Conservation (phyloP, 345 rosid species). For the Eutrema yunnanense region DNA sequence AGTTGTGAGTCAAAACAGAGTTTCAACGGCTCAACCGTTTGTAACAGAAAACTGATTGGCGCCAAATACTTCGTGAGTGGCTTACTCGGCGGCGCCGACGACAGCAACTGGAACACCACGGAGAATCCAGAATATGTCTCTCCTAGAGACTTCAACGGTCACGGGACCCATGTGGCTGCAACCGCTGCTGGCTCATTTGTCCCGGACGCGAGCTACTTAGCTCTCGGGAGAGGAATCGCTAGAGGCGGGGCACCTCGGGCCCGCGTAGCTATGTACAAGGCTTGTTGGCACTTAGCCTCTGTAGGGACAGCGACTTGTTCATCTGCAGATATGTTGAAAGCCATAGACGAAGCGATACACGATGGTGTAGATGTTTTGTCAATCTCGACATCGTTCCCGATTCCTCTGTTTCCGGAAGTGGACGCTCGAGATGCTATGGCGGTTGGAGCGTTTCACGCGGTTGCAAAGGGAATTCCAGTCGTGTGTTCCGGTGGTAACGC, state of each 20-base stretch:
- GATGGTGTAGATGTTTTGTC: slow-evolving; percentile 37
- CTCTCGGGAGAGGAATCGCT: slow-evolving; percentile 38
- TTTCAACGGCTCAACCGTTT: slow-evolving; percentile 28
- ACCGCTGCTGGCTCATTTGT: slow-evolving; percentile 49
- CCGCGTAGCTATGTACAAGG: slow-evolving; percentile 46
- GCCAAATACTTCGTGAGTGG: slow-evolving; percentile 41
- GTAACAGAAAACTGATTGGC: slow-evolving; percentile 53
- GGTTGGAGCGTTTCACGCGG: slow-evolving; percentile 50
- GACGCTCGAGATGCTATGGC: slow-evolving; percentile 43
- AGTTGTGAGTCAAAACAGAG: slow-evolving; percentile 32
- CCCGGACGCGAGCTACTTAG: slow-evolving; percentile 32
- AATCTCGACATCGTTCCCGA: slow-evolving; percentile 2
- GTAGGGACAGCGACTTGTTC: slow-evolving; percentile 33
- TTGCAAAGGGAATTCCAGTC: slow-evolving; percentile 42
- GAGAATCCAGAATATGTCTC: slow-evolving; percentile 37
- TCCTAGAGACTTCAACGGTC: slow-evolving; percentile 50
- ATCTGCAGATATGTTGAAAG: slow-evolving; percentile 44
- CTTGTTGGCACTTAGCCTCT: slow-evolving; percentile 40
- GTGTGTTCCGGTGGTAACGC: slow-evolving; percentile 42
- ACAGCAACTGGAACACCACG: slow-evolving; percentile 29
- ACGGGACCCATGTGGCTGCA: slow-evolving; percentile 59
- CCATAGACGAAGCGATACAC: slow-evolving; percentile 52
- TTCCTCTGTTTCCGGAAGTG: slow-evolving; percentile 36
- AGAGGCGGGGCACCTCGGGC: slow-evolving; percentile 54
- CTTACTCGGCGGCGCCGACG: slow-evolving; percentile 28